Evolutionary conservation across 345 rosid genomes (phyloP), one percentile per base, ranked within the genome.

Genomic region (Hibiscus syriacus): DNA sequence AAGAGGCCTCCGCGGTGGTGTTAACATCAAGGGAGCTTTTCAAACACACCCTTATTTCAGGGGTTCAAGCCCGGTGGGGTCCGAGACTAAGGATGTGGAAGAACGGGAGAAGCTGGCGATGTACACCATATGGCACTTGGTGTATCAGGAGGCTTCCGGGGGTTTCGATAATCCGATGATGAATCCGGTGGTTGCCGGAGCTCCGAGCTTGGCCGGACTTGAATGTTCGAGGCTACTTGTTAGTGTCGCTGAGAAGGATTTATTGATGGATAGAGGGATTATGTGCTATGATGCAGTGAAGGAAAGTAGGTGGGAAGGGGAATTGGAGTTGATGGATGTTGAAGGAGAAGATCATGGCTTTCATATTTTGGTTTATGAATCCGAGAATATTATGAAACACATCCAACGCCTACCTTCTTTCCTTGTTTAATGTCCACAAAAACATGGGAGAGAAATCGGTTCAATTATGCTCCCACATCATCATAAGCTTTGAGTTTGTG

Each of bases 291-390:
- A 78, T 23, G 69, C 70, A 0, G 73, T 84, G 77, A 78, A 74
- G 64, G 71, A 67, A 59, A 82, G 81, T 43, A 81, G 79, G 43
- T 84, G 82, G 82, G 4, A n/a, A n/a, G n/a, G n/a, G n/a, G n/a
- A n/a, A n/a, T n/a, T n/a, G n/a, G n/a, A n/a, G n/a, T n/a, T n/a
- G 36, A 32, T 84, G 84, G 38, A 76, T 32, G 74, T 66, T 3
- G 70, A 68, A n/a, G 79, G 65, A 2, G 88, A 78, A 46, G 77
- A 34, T 20, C 88, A 84, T 65, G 77, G 75, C 23, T 82, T 84
- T 32, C 88, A 84, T 54, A 52, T 79, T 20, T 10, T 78, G 25
- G 67, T 63, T 7, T 30, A 16, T 7, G 80, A 70, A 52, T 70
- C 76, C 13, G 69, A 83, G 55, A 74, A 52, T 52, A 69, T 83